A percentile compares a stretch with the other conserved stretches of the same genome.
Conservation (phyloP, 768 basidiomycete species). For the Amanita subjunquillea region DNA sequence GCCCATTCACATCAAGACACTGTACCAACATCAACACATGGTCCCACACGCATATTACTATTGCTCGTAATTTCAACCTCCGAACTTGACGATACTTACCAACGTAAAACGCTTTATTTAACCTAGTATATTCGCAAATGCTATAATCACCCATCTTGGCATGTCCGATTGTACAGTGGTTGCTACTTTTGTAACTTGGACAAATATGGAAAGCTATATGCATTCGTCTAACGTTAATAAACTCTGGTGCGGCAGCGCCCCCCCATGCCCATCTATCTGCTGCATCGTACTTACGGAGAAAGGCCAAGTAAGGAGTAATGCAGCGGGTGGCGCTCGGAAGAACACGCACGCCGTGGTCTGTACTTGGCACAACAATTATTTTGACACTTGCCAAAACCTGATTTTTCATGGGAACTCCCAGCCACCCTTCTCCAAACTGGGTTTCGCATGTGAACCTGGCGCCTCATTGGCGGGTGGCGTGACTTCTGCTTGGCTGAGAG, state of each 20-base stretch:
- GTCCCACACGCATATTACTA: background rate
- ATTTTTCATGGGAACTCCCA: background rate
- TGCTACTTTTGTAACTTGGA: background rate
- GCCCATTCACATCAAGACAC: background rate
- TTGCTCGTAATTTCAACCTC: background rate
- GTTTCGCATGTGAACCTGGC: background rate
- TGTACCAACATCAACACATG: slow-evolving; percentile 3
- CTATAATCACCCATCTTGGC: slow-evolving; percentile 2
- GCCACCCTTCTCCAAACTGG: background rate
- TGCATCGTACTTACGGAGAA: background rate
- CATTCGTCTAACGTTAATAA: background rate
- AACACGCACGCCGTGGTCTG: background rate
- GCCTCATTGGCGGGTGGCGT: background rate
- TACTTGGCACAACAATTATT: background rate
- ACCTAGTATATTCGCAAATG: background rate
- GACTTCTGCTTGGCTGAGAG: background rate
- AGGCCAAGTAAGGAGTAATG: background rate
- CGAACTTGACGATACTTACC: slow-evolving; percentile 1
- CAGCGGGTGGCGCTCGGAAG: background rate
- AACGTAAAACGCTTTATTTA: slow-evolving; percentile 1
- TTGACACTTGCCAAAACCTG: background rate
- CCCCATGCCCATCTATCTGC: background rate
- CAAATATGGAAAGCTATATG: background rate
- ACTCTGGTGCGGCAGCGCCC: background rate
- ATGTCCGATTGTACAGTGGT: background rate